phyloP scores from a whole-genome alignment of 257 asterid genomes.

The Solanum bulbocastanum region DNA sequence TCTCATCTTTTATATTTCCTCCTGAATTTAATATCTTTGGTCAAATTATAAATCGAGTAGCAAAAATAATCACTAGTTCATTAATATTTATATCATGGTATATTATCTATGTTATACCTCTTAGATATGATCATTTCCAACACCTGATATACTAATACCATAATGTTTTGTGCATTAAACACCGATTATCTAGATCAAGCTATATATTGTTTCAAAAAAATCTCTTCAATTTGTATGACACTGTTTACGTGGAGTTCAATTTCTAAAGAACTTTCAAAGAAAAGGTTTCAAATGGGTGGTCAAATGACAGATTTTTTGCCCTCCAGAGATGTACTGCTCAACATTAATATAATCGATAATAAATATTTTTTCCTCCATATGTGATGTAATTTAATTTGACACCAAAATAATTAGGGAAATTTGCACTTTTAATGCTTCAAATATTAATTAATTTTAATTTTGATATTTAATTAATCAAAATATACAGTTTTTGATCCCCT shows the following conservation, averaged over 20 bases:
- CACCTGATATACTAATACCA: too few relatives aligned
- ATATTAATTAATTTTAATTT: background rate
- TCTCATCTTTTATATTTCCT: background rate
- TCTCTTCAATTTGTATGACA: background rate
- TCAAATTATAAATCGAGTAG: background rate
- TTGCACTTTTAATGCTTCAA: background rate
- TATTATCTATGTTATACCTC: too few relatives aligned
- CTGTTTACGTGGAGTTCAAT: background rate
- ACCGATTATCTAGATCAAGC: too few relatives aligned
- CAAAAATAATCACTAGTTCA: background rate
- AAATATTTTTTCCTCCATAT: too few relatives aligned
- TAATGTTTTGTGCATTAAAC: too few relatives aligned
- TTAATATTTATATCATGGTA: background rate
- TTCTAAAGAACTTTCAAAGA: too few relatives aligned
- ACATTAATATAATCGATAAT: background rate
- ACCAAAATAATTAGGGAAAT: background rate
- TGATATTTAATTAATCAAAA: background rate
- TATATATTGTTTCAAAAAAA: background rate
- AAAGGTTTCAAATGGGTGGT: background rate
- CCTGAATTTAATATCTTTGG: background rate
- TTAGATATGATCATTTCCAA: background rate
- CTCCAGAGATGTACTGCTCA: background rate
- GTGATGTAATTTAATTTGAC: too few relatives aligned
- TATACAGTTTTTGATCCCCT: too few relatives aligned
- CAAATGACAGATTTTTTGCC: background rate